Evolutionary conservation across 768 basidiomycete genomes (phyloP).

Genomic region (Agrocybe chaxingu): DNA sequence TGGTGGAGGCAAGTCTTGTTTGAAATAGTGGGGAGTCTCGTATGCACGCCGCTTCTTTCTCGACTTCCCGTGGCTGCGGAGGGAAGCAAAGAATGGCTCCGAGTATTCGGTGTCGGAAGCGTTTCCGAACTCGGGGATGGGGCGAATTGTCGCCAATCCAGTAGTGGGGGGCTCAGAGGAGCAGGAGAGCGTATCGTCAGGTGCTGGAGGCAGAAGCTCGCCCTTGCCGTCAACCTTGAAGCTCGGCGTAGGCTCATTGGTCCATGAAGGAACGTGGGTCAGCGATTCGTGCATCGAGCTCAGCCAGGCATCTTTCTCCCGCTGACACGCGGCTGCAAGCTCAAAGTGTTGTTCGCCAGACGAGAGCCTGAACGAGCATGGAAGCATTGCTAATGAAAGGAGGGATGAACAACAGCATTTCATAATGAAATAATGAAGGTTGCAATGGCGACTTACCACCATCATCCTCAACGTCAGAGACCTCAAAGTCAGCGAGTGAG

Average conservation of each 20-base stretch:
- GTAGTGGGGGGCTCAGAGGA: slow-evolving; percentile 34
- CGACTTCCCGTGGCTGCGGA: slow-evolving; percentile 26
- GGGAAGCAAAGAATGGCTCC: slow-evolving; percentile 32
- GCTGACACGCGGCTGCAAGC: slow-evolving; percentile 77
- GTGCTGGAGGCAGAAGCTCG: slow-evolving; percentile 31
- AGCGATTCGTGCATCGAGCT: slow-evolving; percentile 56
- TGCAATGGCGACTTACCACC: slow-evolving; percentile 57
- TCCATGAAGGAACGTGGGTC: slow-evolving; percentile 44
- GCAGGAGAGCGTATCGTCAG: slow-evolving; percentile 24
- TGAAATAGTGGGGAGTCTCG: slow-evolving; percentile 17
- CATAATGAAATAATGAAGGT: neutral
- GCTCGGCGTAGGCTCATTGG: slow-evolving; percentile 62
- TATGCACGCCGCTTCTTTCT: slow-evolving; percentile 23
- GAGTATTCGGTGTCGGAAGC: slow-evolving; percentile 29
- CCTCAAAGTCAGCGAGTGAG: slow-evolving; percentile 65
- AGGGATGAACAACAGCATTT: neutral
- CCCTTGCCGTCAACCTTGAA: slow-evolving; percentile 46
- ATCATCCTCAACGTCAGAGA: slow-evolving; percentile 64
- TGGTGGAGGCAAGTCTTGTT: slow-evolving; percentile 21
- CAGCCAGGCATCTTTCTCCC: slow-evolving; percentile 89
- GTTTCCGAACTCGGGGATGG: slow-evolving; percentile 47
- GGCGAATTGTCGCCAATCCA: slow-evolving; percentile 52
- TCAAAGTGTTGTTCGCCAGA: slow-evolving; percentile 76
- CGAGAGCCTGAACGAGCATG: slow-evolving; percentile 76
- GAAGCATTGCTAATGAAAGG: slow-evolving; percentile 58